phyloP scores from a whole-genome alignment of 2,329 filamentous ascomycete genomes.

The Xylariaceae sp. region DNA sequence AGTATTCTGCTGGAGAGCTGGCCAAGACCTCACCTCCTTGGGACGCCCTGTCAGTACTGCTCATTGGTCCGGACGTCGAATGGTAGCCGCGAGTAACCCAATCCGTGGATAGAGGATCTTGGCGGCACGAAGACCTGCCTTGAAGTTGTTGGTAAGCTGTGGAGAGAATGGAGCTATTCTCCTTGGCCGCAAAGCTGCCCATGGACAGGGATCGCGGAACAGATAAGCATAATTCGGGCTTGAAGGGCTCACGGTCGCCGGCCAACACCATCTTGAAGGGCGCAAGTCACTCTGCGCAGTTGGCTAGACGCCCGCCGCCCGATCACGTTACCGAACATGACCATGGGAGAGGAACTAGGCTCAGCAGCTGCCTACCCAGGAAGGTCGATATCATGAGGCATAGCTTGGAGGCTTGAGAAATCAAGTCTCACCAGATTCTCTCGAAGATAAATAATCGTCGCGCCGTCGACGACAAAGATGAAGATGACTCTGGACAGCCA shows the following conservation, averaged over 20 bases:
- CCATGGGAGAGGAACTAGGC: background rate
- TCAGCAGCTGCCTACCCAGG: constrained; percentile 6
- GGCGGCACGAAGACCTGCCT: background rate
- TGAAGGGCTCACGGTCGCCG: background rate
- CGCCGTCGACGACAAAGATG: constrained; percentile 8
- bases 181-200: background rate
- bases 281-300: background rate
- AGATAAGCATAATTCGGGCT: background rate
- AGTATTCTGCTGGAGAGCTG: background rate
- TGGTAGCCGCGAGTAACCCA: too few species aligned
- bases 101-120: background rate
- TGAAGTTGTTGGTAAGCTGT: background rate
- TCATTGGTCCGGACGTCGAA: background rate
- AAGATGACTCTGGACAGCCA: background rate
- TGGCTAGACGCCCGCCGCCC: background rate
- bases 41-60: background rate
- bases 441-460: constrained; percentile 22
- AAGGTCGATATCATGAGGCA: constrained; percentile 5
- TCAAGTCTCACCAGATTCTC: constrained; percentile 6
- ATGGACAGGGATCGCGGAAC: background rate
- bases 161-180: background rate
- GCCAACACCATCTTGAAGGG: too few species aligned
- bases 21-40: background rate
- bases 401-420: constrained; percentile 6
- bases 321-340: background rate